phyloP scores from a whole-genome alignment of 768 basidiomycete species.

The Lactarius vividus region DNA sequence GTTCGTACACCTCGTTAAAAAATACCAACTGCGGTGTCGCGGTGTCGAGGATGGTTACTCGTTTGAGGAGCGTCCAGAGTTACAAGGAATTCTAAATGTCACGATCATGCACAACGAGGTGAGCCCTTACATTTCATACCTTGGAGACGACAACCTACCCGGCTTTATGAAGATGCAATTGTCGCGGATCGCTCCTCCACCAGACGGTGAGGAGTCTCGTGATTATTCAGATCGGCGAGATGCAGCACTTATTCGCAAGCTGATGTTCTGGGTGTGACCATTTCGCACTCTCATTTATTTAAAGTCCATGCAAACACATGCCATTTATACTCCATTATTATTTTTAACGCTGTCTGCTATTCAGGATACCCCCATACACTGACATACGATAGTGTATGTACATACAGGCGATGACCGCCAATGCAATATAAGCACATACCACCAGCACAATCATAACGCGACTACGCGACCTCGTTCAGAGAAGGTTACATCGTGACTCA shows the following conservation, averaged over 20 bases:
- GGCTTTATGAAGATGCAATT: constrained; percentile 55
- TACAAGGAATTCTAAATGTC: constrained; percentile 55
- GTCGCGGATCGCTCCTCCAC: constrained; percentile 55
- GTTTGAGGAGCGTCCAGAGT: constrained; percentile 53
- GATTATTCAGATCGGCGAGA: constrained; percentile 32
- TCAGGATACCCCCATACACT: constrained; percentile 22
- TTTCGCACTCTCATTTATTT: constrained; percentile 8
- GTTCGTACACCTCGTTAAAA: constrained; percentile 72
- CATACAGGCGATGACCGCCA: not conserved
- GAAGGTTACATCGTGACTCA: not conserved
- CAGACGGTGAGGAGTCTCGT: constrained; percentile 37
- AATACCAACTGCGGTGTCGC: constrained; percentile 76
- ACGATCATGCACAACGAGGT: constrained; percentile 73
- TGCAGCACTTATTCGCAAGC: constrained; percentile 33
- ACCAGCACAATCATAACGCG: not conserved
- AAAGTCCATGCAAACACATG: constrained; percentile 7
- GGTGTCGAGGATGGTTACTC: constrained; percentile 49
- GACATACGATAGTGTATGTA: constrained; percentile 17
- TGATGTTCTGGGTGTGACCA: constrained; percentile 32
- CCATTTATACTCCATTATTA: constrained; percentile 19
- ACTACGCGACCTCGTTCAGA: too few species aligned
- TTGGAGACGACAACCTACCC: not conserved
- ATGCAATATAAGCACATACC: constrained; percentile 8
- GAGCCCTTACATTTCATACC: constrained; percentile 25
- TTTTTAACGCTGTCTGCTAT: constrained; percentile 11